Base-by-base conservation (phyloP, 257 asterid species). In the Scutellaria galericulata region DNA sequence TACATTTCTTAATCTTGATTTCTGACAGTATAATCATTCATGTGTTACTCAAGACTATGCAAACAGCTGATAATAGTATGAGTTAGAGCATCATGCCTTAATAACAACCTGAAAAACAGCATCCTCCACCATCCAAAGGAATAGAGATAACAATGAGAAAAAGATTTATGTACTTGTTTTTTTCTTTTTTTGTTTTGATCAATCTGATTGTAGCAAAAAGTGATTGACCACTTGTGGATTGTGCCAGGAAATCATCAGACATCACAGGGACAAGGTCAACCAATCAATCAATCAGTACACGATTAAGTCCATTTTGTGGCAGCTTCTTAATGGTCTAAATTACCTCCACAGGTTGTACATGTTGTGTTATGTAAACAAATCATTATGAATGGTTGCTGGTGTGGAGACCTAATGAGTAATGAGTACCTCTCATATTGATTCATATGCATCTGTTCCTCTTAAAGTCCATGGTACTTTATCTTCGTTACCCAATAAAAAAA, bases 231-330 rank as follows among this genome's bases (percentile, higher is more conserved):
- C 58, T 64, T 73, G 67, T 81, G 63, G 46, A 47, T 80, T 72
- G 51, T 81, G 50, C 63, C 83, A 94, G 99, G 99, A 94, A 86
- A 94, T 94, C 73, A 94, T 94, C 68, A 84, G 95, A 75, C 97
- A 94, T 78, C 97, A 94, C 56, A 88, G 99, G 80, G 99, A 94
- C 93, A 94, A 94, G 90, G 97, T 84, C 79, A 89, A 85, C 85
- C 99, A 88, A 76, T 15, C 90, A 44, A 91, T 94, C 77, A 91
- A 88, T 79, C 94, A 69, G 62, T 91, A 91, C 77, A 89, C 97
- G 58, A 68, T 86, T 67, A 94, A 94, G 90, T 91, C 97, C 18
- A 77, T 94, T 77, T 81, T 94, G 80, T 94, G 99, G 99, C 99
- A 94, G 90, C 96, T 94, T 84, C 96, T 94, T 78, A 94, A 94